Base-by-base conservation (phyloP, 371 early-diverging fungal species). In the Cokeromyces recurvatus region DNA sequence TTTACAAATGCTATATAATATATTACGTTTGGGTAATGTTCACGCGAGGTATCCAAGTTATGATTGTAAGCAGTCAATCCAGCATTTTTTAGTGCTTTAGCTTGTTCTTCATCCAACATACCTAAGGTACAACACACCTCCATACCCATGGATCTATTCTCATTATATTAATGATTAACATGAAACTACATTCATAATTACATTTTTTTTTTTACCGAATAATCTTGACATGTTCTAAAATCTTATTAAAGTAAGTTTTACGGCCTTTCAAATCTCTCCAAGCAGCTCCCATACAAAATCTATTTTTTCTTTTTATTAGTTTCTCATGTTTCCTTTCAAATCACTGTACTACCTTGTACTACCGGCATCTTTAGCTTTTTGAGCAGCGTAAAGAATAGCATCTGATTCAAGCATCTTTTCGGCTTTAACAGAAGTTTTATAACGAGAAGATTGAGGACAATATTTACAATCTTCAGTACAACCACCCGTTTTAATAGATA, bases 11-110 rank as follows among this genome's bases (percentile, higher is more conserved):
- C n/a, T n/a, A n/a, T n/a, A n/a, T n/a, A n/a, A n/a, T n/a, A n/a
- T n/a, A n/a, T n/a, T n/a, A n/a, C n/a, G n/a, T 85, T 90, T 54
- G 89, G 85, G 54, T 91, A 91, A 63, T 75, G 85, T 64, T 89
- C 91, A 51, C 88, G 81, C 10, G 85, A 85, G 15, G 91, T 91
- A 65, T 91, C 91, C 53, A 90, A 71, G 58, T 91, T 91, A 67
- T 91, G 91, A 73, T 91, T 91, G 71, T 91, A 91, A 15, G 91
- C 91, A n/a, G 90, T 89, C 62, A 91, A 64, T 27, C 91, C 91
- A 32, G 91, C 89, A 21, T 87, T 83, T 66, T 89, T 89, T 43
- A 91, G 76, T 53, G 78, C 74, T 51, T 79, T 77, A 20, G 89
- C 89, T 65, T 89, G 90, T 12, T 70, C 78, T 32, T 79, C 81